phyloP scores from a whole-genome alignment of 805 yeast genomes.

The Teunomyces panamensis region DNA sequence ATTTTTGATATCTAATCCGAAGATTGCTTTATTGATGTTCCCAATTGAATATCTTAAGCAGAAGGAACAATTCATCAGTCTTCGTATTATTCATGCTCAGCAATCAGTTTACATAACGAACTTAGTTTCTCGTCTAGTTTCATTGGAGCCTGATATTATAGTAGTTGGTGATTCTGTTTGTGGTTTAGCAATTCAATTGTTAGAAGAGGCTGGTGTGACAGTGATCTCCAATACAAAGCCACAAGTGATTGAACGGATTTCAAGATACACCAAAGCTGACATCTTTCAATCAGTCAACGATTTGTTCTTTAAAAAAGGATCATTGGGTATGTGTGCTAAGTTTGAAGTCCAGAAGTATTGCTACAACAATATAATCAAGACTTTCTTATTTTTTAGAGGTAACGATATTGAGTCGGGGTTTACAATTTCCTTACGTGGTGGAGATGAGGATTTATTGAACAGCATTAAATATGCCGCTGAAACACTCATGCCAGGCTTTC shows the following conservation, averaged over 20 bases:
- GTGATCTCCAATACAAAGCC: constrained; percentile 82
- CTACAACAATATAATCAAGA: constrained; percentile 54
- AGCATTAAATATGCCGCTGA: constrained; percentile 76
- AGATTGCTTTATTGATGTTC: constrained; percentile 78
- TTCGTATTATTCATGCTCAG: constrained; percentile 82
- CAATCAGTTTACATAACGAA: constrained; percentile 82
- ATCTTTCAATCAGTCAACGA: constrained; percentile 84
- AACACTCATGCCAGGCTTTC: constrained; percentile 73
- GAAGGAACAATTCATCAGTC: constrained; percentile 75
- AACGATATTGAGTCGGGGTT: constrained; percentile 72
- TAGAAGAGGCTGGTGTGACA: constrained; percentile 73
- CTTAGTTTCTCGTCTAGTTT: constrained; percentile 71
- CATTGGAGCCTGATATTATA: constrained; percentile 74
- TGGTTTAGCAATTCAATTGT: constrained; percentile 71
- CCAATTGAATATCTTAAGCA: constrained; percentile 82
- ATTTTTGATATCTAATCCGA: constrained; percentile 57
- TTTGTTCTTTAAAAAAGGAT: constrained; percentile 57
- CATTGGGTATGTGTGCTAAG: constrained; percentile 67
- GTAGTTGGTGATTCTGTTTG: constrained; percentile 77
- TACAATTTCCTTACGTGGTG: constrained; percentile 85
- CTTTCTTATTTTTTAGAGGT: constrained; percentile 79
- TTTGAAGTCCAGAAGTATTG: constrained; percentile 72
- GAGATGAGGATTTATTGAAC: constrained; percentile 54
- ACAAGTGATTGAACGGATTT: constrained; percentile 72
- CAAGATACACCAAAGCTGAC: constrained; percentile 79